Evolutionary conservation across 2,329 filamentous ascomycete species (phyloP), one percentile per base, ranked within the genome.

Genomic region (Ceratocystis albifundus): DNA sequence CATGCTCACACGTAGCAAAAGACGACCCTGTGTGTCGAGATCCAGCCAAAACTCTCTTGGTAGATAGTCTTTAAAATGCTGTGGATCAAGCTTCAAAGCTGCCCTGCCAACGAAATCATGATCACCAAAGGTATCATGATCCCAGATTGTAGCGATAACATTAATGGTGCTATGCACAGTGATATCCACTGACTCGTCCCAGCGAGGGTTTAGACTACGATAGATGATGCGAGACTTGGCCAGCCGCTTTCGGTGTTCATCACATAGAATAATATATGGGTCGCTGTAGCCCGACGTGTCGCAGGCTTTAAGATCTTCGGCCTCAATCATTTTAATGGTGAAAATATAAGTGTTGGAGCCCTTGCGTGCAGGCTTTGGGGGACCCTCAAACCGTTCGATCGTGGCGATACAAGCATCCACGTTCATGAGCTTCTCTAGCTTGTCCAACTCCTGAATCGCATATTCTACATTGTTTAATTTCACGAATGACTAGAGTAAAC

Each of bases 381-480:
- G 87, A 7, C 89, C 89, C 30, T 89, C 84, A 69, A 88, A 80
- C 71, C 83, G 86, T 61, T 87, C 85, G 63, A 99, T 84, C 17
- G 96, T 84, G 64, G 88, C 86, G 2, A 92, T 92, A 72, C 91
- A 96, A 10, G 83, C 88, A 74, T 99, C 94, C 12, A 96, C 91
- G 71, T 96, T 92, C 80, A 97, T 90, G 67, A 87, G 85, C 72
- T 84, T 87, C 74, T 97, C 93, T 5, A 99, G 81, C 74, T 89
- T 90, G 74, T 99, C 94, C 64, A 99, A 82, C 72, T 96, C 90
- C 66, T 91, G 84, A 77, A 96, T 91, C 4, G 92, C 93, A 76
- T 90, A 97, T 76, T 96, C 93, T 70, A 99, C 87, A 72, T 99
- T 96, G 80, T 99, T 99, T 71, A 99, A 83, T 76, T 97, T 99